A percentile compares a stretch with the other conserved stretches of the same genome.
Conservation (phyloP, 2,329 filamentous ascomycete species). For the Graphiopsis chlorocephala region DNA sequence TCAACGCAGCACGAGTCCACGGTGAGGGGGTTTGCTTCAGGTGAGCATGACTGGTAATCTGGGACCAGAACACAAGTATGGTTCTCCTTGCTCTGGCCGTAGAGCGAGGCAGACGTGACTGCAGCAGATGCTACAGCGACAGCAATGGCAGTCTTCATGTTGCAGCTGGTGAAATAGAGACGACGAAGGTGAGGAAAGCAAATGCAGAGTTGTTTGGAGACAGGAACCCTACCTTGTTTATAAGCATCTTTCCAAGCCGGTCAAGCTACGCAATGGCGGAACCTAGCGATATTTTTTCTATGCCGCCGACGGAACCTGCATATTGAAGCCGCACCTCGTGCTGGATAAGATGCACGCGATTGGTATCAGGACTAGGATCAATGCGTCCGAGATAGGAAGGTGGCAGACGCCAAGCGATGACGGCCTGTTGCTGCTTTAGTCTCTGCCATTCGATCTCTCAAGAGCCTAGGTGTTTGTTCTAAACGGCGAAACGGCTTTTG, state of each 20-base stretch:
- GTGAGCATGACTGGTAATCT: slow-evolving; percentile 49
- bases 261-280: background rate
- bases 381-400: slow-evolving; percentile 2
- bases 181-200: background rate
- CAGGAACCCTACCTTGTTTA: background rate
- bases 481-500: background rate
- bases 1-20: slow-evolving; percentile 64
- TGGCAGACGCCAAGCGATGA: slow-evolving; percentile 7
- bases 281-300: background rate
- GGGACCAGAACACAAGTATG: slow-evolving; percentile 53
- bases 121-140: slow-evolving; percentile 19
- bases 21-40: slow-evolving; percentile 37
- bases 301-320: slow-evolving; percentile 8
- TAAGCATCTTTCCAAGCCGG: background rate
- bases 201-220: background rate
- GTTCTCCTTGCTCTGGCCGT: slow-evolving; percentile 51
- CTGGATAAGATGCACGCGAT: slow-evolving; percentile 1
- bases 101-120: slow-evolving; percentile 38
- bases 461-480: background rate
- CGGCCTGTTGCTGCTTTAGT: background rate
- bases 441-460: background rate
- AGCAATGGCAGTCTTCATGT: slow-evolving; percentile 22
- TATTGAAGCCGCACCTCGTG: slow-evolving; percentile 8
- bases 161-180: background rate
- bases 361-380: slow-evolving; percentile 1